A percentile compares a stretch with the other conserved stretches of the same genome.
Conservation (phyloP, 306 rosid genomes). For the Quillaja saponaria region DNA sequence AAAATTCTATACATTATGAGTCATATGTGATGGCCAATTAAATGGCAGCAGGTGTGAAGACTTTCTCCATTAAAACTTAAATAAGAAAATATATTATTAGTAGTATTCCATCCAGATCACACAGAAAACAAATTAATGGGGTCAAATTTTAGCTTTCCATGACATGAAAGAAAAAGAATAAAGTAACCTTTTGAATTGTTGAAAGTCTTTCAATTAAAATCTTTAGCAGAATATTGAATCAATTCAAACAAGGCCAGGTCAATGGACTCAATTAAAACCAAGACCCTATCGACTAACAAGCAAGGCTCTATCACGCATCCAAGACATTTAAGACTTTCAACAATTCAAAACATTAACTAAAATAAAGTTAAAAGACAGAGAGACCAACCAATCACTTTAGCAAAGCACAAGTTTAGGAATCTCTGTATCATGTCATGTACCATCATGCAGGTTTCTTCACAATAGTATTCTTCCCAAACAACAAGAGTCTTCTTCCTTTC, state of each 20-base stretch:
- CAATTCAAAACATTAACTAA: not conserved
- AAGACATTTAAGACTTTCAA: not conserved
- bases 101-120: not conserved
- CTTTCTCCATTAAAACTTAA: not conserved
- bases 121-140: too few relatives aligned
- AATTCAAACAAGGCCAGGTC: constrained; percentile 31
- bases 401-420: constrained; percentile 17
- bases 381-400: constrained; percentile 10
- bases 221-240: not conserved
- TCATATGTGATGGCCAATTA: too few relatives aligned
- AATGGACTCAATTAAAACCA: constrained; percentile 12
- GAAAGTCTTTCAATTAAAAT: too few relatives aligned
- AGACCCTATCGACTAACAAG: too few relatives aligned
- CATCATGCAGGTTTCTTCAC: constrained; percentile 8
- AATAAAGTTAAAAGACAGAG: not conserved
- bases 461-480: not conserved
- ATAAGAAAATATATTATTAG: not conserved
- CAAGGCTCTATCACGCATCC: not conserved
- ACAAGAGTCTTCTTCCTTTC: constrained; percentile 3
- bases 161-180: not conserved
- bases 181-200: not conserved
- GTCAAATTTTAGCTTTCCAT: not conserved
- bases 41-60: not conserved
- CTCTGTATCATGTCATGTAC: not conserved
- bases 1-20: too few relatives aligned